phyloP scores from a whole-genome alignment of 2,329 filamentous ascomycete species.

The Mollisia scopiformis region DNA sequence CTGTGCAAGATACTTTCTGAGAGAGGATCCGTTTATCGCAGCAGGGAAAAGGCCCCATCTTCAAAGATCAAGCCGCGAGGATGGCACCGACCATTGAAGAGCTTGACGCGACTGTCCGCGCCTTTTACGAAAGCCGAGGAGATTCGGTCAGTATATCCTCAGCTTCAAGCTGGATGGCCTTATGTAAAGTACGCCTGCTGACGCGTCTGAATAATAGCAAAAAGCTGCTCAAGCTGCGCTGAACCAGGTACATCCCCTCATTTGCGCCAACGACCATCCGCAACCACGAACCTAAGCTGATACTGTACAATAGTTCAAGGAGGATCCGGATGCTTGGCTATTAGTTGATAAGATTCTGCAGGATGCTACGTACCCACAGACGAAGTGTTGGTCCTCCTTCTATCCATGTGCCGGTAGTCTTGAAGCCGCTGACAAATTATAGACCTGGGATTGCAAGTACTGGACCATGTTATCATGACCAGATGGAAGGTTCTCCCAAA shows the following conservation, averaged over 20 bases:
- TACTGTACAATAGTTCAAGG: slow-evolving; percentile 76
- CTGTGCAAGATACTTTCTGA: slow-evolving; percentile 25
- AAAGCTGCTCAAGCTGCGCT: slow-evolving; percentile 91
- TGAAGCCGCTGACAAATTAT: slow-evolving; percentile 28
- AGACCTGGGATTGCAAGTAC: slow-evolving; percentile 94
- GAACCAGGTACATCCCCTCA: slow-evolving; percentile 72
- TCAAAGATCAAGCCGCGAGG: slow-evolving; percentile 40
- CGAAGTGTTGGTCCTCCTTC: slow-evolving; percentile 74
- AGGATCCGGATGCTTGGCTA: slow-evolving; percentile 97
- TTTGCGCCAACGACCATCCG: slow-evolving; percentile 21
- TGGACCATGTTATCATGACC: slow-evolving; percentile 98
- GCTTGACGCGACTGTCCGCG: slow-evolving; percentile 93
- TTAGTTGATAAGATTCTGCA: slow-evolving; percentile 96
- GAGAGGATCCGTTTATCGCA: slow-evolving; percentile 23
- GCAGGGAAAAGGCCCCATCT: slow-evolving; percentile 28
- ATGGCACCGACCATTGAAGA: slow-evolving; percentile 83
- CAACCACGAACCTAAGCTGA: slow-evolving; percentile 25
- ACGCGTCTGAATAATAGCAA: slow-evolving; percentile 67
- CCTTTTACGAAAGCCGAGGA: slow-evolving; percentile 96
- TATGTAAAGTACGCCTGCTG: slow-evolving; percentile 34
- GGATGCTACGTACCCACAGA: slow-evolving; percentile 90
- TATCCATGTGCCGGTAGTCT: background rate
- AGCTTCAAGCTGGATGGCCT: background rate
- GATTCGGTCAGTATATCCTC: slow-evolving; percentile 69
- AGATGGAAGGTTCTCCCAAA: slow-evolving; percentile 97